Base-by-base conservation (phyloP, 257 asterid species). In the Asclepias syriaca region DNA sequence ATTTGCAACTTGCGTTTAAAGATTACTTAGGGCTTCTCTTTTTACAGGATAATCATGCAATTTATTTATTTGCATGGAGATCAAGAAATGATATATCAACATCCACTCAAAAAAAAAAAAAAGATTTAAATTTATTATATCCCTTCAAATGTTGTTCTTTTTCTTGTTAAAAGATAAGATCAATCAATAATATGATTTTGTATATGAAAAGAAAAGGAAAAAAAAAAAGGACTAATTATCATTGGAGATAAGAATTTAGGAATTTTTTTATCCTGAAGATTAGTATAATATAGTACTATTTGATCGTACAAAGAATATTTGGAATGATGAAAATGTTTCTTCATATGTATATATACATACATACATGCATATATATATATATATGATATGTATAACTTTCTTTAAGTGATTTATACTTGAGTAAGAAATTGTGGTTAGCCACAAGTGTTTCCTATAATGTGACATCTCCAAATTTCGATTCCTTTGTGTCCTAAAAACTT, bases 401-500 rank as follows among this genome's bases (percentile, higher is more conserved):
- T 40, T 40, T 40, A 5, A 40, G 10, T 40, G 45, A 40, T 40
- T 40, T 40, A n/a, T 24, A 21, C 22, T 56, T 56, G 21, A 4
- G n/a, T 12, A 2, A 8, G 63, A 6, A 57, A 5, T 57, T 22
- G 24, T 63, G 43, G 1, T 10, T 1, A 64, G 40, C 1, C 15
- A 1, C 45, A 37, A 60, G 54, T 39, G 66, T 65, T 56, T 73
- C 66, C 54, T 43, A 16, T 16, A 27, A 29, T 37, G 58, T 57
- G 67, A 29, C 66, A 65, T 51, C 34, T 34, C 13, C 40, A 55
- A 64, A 65, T 40, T 74, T 22, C 24, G 77, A 43, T 49, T 64
- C 77, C 51, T 65, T 51, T 50, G 71, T 13, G 11, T 46, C 71
- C 45, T 37, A 24, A 21, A 50, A 51, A 73, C 61, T 22, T 45